Conservation (phyloP, 1,284 basidiomycete species). For the Pyrrhoderma lamaoense region DNA sequence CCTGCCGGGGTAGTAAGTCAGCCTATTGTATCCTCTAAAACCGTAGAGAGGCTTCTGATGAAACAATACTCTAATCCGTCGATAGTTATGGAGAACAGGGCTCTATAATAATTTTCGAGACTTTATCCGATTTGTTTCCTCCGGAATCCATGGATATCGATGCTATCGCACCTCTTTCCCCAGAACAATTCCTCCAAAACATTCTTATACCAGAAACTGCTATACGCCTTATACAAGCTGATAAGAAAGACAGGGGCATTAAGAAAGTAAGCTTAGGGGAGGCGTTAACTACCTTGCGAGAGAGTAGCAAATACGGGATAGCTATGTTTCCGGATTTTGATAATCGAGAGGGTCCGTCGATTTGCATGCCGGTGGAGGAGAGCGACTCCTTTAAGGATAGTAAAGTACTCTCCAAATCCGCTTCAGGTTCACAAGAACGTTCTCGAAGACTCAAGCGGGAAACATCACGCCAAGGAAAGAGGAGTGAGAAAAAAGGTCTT, state of each 20-base stretch:
- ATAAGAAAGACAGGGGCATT: slow-evolving; percentile 31
- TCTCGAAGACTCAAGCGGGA: too few relatives aligned
- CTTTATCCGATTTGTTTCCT: slow-evolving; percentile 67
- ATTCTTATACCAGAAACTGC: slow-evolving; percentile 72
- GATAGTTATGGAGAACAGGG: slow-evolving; percentile 74
- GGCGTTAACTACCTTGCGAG: slow-evolving; percentile 54
- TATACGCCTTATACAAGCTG: slow-evolving; percentile 63
- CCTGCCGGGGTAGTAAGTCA: slow-evolving; percentile 79
- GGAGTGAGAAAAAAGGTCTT: too few relatives aligned
- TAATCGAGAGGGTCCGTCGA: slow-evolving; percentile 32
- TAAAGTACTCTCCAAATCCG: too few relatives aligned
- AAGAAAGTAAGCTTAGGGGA: slow-evolving; percentile 33
- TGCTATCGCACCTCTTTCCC: slow-evolving; percentile 52
- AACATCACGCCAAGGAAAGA: too few relatives aligned
- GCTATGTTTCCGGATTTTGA: slow-evolving; percentile 68
- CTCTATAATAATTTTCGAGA: slow-evolving; percentile 68
- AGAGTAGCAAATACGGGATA: slow-evolving; percentile 68
- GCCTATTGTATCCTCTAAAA: too few relatives aligned
- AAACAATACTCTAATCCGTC: slow-evolving; percentile 6
- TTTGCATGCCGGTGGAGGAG: too few relatives aligned
- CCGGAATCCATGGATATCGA: slow-evolving; percentile 44
- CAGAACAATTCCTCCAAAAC: slow-evolving; percentile 63
- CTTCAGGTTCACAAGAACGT: too few relatives aligned
- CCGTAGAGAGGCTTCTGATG: too few relatives aligned
- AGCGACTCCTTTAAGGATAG: too few relatives aligned